Base-by-base conservation (phyloP, 495 filamentous ascomycete genomes). In the Margaritispora aquatica region DNA sequence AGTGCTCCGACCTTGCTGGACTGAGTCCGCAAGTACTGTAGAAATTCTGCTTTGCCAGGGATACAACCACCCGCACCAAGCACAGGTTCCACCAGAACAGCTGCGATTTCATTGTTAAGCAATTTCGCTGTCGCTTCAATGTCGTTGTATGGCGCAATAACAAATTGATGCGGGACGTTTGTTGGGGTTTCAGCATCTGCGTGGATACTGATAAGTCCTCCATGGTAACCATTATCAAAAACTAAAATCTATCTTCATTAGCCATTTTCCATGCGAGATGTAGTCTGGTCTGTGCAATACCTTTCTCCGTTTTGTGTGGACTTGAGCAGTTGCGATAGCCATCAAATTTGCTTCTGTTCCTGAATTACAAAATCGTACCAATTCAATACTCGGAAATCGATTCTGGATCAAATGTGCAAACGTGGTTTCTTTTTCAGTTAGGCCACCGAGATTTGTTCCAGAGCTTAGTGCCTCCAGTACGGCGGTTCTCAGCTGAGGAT, bases 41-140 rank as follows among this genome's bases (percentile, higher is more conserved):
- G 58, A 62, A 85, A 87, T 20, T 71, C 73, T 0, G 57, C 51
- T 1, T 56, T 70, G 0, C 68, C 80, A 0, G 71, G 68, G n/a
- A 80, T 74, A 52, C 74, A 74, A 0, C 82, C 80, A 0, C 78
- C 81, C 13, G 75, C 70, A 0, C 76, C 80, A 58, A 83, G 80
- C 77, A 87, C 78, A 8, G 73, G 71, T 62, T 86, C 84, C 0
- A 86, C 69, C 10, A 87, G 54, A 21, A 86, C 77, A 1, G 75
- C 80, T 1, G 81, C 82, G 0, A 83, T 57, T 1, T 68, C 65
- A 51, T 62, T 23, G 8, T 66, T 67, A 15, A 64, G 68, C 0
- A 70, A 46, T 47, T 83, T 74, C 41, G 84, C 84, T 48, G 75
- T 79, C 76, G 1, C 74, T 69, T 23, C 49, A 22, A 51, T 51